Base-by-base conservation (phyloP, 2,329 filamentous ascomycete genomes). In the Cladosporium sphaerospermum region DNA sequence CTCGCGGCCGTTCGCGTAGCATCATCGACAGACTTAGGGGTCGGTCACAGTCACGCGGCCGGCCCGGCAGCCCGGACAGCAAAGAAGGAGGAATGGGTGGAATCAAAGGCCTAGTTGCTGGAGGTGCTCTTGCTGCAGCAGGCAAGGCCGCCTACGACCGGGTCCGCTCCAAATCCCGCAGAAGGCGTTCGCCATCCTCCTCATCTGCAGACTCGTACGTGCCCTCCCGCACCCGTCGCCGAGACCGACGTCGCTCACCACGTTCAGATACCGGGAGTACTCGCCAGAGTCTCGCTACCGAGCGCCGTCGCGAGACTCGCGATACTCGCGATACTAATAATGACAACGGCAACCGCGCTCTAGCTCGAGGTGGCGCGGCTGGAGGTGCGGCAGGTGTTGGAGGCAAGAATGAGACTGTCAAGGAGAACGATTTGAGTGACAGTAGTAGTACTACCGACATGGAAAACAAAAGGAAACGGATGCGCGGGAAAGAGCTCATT, bases 401-500 rank as follows among this genome's bases (percentile, higher is more conserved):
- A 23, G 53, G 54, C 23, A 51, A 53, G 16, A 51, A 56, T 34
- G 44, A 54, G 31, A 54, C 54, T n/a, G 43, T 36, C 11, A 55
- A 56, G 33, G 57, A 54, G 34, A 54, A 58, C 33, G 53, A 60
- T 13, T 53, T 59, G 39, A 67, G 62, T 57, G 64, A 65, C 52
- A 67, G 64, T 55, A 67, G 64, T 62, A 67, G 64, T 57, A 68
- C 66, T 54, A 68, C 67, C 34, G 82, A 83, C 64, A 82, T 86
- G 71, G 81, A 84, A 64, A 75, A 78, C 59, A 72, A 75, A 63
- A 74, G 77, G 51, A 85, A 83, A 69, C 84, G 85, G 65, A 76
- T 84, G 73, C 77, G 77, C 73, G 79, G 81, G 68, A 84, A 85
- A 70, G 80, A 85, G 74, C 68, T 85, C 63, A 66, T 86, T 58